phyloP scores from a whole-genome alignment of 2,329 filamentous ascomycete species.

The Scedosporium dehoogii region DNA sequence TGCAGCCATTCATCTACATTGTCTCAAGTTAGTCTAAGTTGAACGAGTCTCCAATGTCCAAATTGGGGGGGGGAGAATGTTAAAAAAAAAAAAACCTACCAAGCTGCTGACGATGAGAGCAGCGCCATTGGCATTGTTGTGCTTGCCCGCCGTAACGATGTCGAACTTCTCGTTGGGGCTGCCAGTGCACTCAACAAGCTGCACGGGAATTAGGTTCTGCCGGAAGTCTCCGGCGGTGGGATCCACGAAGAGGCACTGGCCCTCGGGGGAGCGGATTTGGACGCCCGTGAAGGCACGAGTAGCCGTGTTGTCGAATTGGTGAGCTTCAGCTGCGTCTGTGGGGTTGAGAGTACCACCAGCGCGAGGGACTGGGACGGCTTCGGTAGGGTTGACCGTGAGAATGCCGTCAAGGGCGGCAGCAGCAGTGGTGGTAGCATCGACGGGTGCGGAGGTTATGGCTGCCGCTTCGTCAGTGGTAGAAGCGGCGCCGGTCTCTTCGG shows the following conservation, averaged over 20 bases:
- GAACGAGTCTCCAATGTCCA: too few species aligned
- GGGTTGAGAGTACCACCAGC: constrained; percentile 39
- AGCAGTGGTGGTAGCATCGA: not conserved
- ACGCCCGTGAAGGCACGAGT: constrained; percentile 33
- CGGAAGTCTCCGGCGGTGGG: constrained; percentile 43
- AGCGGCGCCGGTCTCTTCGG: not conserved
- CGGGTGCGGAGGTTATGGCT: not conserved
- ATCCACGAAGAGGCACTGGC: constrained; percentile 41
- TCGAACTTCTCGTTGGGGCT: constrained; percentile 39
- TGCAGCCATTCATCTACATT: constrained; percentile 34
- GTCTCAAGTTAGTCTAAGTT: too few species aligned
- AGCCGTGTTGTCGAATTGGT: constrained; percentile 35
- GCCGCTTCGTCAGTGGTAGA: not conserved
- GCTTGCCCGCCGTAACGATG: constrained; percentile 36
- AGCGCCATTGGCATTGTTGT: constrained; percentile 32
- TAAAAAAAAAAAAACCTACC: constrained; percentile 7
- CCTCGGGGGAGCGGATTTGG: constrained; percentile 35
- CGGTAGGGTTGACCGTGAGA: constrained; percentile 28
- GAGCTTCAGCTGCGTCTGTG: constrained; percentile 37
- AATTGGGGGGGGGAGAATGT: too few species aligned
- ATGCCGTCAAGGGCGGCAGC: constrained; percentile 12
- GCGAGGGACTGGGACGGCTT: constrained; percentile 36
- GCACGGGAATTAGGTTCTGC: constrained; percentile 41
- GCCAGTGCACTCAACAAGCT: constrained; percentile 32
- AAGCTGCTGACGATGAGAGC: constrained; percentile 38